Evolutionary conservation across 2,329 filamentous ascomycete species (phyloP), one percentile per base, ranked within the genome.

Genomic region (Colletotrichum musae): DNA sequence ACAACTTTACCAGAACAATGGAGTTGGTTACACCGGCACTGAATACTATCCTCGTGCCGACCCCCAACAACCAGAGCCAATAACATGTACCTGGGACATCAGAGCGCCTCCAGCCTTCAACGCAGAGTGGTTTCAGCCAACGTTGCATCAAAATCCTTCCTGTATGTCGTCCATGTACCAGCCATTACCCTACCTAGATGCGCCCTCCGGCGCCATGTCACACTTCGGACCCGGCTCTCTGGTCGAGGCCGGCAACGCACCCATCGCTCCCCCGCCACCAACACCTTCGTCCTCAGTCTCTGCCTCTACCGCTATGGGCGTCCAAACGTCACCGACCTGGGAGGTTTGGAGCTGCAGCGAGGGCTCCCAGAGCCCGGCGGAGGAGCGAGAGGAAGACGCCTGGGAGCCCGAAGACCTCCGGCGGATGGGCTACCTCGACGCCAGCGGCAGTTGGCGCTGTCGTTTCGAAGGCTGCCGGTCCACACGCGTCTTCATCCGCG

Each of bases 381-480:
- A 62, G 28, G 58, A 62, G 13, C 26, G 28, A 1, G 64, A 62
- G 21, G 64, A 62, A 15, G 64, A 66, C 24, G 32, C 13, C 4
- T 66, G 64, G 58, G 64, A 66, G 48, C 58, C 58, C 3, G 50
- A 54, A 24, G 64, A 66, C 18, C 58, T 66, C 1, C 64, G 58
- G 1, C 64, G 50, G 4, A 66, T 66, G 58, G 64, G 64, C 9
- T 64, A 68, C n/a, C 65, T 68, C 26, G 65, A 68, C 36, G 12
- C 47, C 47, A 47, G 16, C 16, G 65, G 65, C 26, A 68, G 53
- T 24, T 64, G 61, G 60, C 65, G 65, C 15, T 68, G 64, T 28
- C 36, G 24, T 13, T 62, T 54, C 32, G 26, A 48, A 2, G 64
- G 64, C 1, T 66, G 64, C 15, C 41, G 64, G 4, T 66, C 64